phyloP scores from a whole-genome alignment of 768 basidiomycete genomes.

The Xerocomellus chrysenteron region DNA sequence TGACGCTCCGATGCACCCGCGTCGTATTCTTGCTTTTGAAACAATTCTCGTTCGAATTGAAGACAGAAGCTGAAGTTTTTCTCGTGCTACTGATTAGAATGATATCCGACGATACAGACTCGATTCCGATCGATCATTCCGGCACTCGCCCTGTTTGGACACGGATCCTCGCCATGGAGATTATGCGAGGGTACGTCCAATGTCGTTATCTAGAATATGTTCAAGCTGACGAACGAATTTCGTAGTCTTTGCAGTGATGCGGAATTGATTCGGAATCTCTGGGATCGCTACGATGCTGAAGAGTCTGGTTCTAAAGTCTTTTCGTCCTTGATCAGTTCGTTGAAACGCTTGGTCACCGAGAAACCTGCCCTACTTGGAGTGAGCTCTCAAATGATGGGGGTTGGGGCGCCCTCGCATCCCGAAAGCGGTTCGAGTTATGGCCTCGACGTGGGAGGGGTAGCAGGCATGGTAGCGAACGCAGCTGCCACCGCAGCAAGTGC shows the following conservation, averaged over 20 bases:
- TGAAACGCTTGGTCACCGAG: conserved; percentile 87
- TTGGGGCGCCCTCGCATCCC: conserved; percentile 53
- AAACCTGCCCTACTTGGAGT: conserved; percentile 84
- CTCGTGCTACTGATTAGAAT: conserved; percentile 68
- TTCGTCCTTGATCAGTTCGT: conserved; percentile 70
- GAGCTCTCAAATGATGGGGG: conserved; percentile 74
- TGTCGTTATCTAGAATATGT: neutral
- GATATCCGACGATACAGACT: conserved; percentile 52
- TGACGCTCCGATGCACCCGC: conserved; percentile 87
- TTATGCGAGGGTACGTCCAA: conserved; percentile 69
- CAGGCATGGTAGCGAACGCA: conserved; percentile 80
- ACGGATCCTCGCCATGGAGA: conserved; percentile 89
- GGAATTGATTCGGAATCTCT: conserved; percentile 75
- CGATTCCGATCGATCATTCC: conserved; percentile 26
- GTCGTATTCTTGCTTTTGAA: conserved; percentile 93
- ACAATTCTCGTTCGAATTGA: conserved; percentile 80
- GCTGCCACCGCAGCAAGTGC: conserved; percentile 82
- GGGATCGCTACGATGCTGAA: conserved; percentile 70
- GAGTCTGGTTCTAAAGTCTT: conserved; percentile 69
- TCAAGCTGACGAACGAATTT: conserved; percentile 1
- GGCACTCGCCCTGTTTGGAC: conserved; percentile 72
- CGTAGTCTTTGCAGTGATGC: conserved; percentile 74
- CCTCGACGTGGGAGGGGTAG: conserved; percentile 64
- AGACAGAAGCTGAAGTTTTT: conserved; percentile 85
- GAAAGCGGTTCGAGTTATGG: conserved; percentile 42